These are phyloP conservation scores for Cladobotryum protrusum DNA, from an alignment of 2,329 filamentous ascomycete species.

Conservation along the genomic window DNA sequence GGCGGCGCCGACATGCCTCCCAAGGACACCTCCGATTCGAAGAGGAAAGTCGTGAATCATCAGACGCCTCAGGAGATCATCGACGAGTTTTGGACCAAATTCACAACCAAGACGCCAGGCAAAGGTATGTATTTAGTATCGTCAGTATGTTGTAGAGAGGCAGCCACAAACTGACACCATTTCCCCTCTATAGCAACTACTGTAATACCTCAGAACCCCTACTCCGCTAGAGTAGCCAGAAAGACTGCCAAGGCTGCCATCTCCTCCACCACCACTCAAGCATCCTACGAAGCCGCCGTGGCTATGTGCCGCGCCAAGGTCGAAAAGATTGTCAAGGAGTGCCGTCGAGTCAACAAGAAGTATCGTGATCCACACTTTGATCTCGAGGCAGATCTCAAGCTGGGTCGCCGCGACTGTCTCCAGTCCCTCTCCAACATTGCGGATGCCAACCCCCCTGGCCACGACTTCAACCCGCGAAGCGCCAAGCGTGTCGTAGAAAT, in stretches of 20 bases:
- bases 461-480: slow-evolving; percentile 36
- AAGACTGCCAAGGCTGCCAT: slow-evolving; percentile 47
- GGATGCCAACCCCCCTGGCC: slow-evolving; percentile 18
- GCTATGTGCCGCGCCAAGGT: slow-evolving; percentile 62
- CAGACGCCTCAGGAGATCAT: slow-evolving; percentile 61
- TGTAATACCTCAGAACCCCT: slow-evolving; percentile 62
- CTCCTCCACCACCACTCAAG: slow-evolving; percentile 49
- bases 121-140: slow-evolving; percentile 42
- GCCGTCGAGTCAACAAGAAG: slow-evolving; percentile 72
- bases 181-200: slow-evolving; percentile 48
- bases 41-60: slow-evolving; percentile 30
- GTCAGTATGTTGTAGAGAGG: neutral
- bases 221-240: slow-evolving; percentile 54
- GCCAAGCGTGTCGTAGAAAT: slow-evolving; percentile 70
- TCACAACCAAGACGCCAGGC: slow-evolving; percentile 63
- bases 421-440: slow-evolving; percentile 35
- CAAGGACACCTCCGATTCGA: neutral
- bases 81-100: slow-evolving; percentile 67
- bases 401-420: slow-evolving; percentile 44
- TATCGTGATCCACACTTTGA: slow-evolving; percentile 86
- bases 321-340: slow-evolving; percentile 56
- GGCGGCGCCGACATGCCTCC: neutral
- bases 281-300: slow-evolving; percentile 67
- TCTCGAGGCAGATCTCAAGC: slow-evolving; percentile 69
- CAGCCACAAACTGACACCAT: neutral